Base-by-base conservation (phyloP, 75 land plant genomes). In the Pseudotsuga menziesii region DNA sequence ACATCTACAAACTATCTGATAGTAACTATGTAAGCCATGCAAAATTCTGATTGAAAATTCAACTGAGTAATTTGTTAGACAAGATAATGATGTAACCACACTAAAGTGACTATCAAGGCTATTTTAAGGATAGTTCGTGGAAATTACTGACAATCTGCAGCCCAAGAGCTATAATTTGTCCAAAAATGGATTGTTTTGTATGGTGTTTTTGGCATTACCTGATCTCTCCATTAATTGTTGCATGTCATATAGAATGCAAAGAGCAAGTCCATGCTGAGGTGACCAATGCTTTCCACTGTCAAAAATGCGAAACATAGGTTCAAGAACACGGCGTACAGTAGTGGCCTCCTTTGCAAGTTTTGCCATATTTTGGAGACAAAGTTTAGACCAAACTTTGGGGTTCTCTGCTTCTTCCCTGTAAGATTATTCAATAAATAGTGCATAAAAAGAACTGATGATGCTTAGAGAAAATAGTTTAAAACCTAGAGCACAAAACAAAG, bases 291-390 rank as follows among this genome's bases (percentile, higher is more conserved):
- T 88, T 48, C 76, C 84, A 15, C 72, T 79, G 83, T 97, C 99
- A 84, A 97, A 92, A 83, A 89, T 91, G 52, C 87, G 90, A 66
- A 97, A 94, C 74, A 92, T 79, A 48, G 98, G 86, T 48, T 97
- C 99, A 67, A 97, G 59, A 59, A 97, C 86, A 54, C 99, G 90
- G 3, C 99, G 80, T 32, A 85, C 86, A 57, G 99, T 97, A 56
- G 95, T 94, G 22, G 91, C 95, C 70, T 97, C 99, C 82, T 91
- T 94, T 44, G 94, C 95, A 20, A 92, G 87, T 74, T 79, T 83
- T 41, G 98, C 91, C 93, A 97, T 92, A 78, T 97, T 97, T 69
- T 94, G 90, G 48, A 97, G 61, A 84, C 99, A 94, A 32, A 91
- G 84, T 72, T 85, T 88, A 1, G 99, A 83, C 95, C 98, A 97